These are phyloP conservation scores for Chaetomium sp. DNA, from an alignment of 2,329 filamentous ascomycete species.

Conservation along the genomic window DNA sequence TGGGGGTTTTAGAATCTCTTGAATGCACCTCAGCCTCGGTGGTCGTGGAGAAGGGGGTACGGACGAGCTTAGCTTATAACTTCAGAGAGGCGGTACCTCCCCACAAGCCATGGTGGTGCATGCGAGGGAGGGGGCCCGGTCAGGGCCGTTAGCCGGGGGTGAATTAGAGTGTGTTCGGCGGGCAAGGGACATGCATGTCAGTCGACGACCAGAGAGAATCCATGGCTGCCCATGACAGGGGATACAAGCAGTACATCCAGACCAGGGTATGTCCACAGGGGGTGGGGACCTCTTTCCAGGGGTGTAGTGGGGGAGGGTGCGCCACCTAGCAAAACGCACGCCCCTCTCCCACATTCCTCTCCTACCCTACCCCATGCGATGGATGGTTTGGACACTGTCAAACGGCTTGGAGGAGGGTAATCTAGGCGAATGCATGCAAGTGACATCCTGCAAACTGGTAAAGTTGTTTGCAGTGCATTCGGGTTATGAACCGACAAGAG, in stretches of 20 bases:
- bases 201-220: constrained; percentile 12
- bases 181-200: constrained; percentile 20
- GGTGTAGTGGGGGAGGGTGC: too few relatives aligned
- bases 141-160: not conserved
- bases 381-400: too few relatives aligned
- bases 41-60: constrained; percentile 18
- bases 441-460: too few relatives aligned
- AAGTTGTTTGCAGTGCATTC: too few relatives aligned
- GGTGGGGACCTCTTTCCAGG: not conserved
- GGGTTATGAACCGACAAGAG: too few relatives aligned
- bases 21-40: constrained; percentile 24
- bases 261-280: constrained; percentile 1
- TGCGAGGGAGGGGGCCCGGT: constrained; percentile 15
- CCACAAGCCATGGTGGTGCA: constrained; percentile 20
- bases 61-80: constrained; percentile 23
- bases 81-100: constrained; percentile 21
- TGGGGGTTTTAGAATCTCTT: constrained; percentile 15
- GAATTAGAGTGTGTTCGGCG: constrained; percentile 16
- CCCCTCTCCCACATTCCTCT: too few relatives aligned
- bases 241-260: constrained; percentile 7
- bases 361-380: too few relatives aligned
- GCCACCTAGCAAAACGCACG: too few relatives aligned
- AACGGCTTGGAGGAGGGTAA: too few relatives aligned
- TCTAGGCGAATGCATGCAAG: too few relatives aligned
- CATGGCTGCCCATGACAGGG: constrained; percentile 9